Evolutionary conservation across 495 filamentous ascomycete genomes (phyloP), one percentile per base, ranked within the genome.

Genomic region (Echria macrotheca): DNA sequence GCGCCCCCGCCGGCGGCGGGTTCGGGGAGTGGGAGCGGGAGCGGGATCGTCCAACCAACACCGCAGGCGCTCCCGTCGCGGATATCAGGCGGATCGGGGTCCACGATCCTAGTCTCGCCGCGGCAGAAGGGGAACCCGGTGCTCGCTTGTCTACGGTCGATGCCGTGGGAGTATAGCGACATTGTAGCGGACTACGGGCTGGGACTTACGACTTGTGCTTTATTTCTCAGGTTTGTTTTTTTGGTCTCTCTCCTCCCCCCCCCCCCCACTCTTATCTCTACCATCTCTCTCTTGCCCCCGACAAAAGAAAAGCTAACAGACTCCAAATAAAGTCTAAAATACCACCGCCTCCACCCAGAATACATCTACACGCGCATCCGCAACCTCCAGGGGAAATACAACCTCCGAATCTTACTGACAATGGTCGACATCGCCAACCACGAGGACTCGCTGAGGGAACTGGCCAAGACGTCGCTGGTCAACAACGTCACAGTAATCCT

Each of bases 131-230:
- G 94, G 36, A 99, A 99, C 62, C 94, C 94, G 0, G 86, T 96
- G 44, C 71, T 99, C 38, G 84, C 86, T 49, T 77, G 85, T 61
- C 76, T 99, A 44, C 81, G 82, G 41, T 80, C 84, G 3, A 67
- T 95, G n/a, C 79, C 90, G 1, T 99, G 93, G 93, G 93, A 97
- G 67, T 99, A 95, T 63, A 86, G 86, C 32, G 90, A 96, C 62
- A 96, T 95, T 7, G 85, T 85, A 0, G 86, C 91, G 14, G 93
- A 99, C 67, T 99, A 95, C 60, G 85, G 87, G 7, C 73, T 99
- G 2, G 93, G 93, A 4, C 58, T 72, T 18, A 96, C 90, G 1
- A 91, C 91, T 14, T 96, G 91, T 54, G 90, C 86, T 1, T 73
- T 99, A 5, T 99, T 97, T 59, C 75, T 98, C 12, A 63, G 60